These are phyloP conservation scores for Penicillium hesseltinei DNA, from an alignment of 2,329 filamentous ascomycete genomes.

Conservation along the genomic window DNA sequence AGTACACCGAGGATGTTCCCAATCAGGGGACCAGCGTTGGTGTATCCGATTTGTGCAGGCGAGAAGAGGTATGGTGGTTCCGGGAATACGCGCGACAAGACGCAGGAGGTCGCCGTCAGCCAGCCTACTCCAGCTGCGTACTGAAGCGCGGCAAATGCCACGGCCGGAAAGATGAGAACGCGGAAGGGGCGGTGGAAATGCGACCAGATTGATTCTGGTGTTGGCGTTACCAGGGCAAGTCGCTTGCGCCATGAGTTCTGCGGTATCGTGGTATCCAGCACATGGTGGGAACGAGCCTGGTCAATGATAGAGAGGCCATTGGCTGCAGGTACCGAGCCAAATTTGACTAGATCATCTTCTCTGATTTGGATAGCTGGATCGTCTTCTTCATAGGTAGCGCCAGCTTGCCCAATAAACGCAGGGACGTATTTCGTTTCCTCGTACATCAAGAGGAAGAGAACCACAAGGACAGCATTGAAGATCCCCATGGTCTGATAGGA, in stretches of 20 bases:
- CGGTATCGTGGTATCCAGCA: constrained; percentile 29
- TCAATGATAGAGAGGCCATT: constrained; percentile 9
- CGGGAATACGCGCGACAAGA: constrained; percentile 39
- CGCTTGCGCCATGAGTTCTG: constrained; percentile 28
- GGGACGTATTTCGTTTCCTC: constrained; percentile 39
- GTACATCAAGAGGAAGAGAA: constrained; percentile 36
- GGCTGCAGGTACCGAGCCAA: constrained; percentile 10
- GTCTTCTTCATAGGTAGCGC: not conserved
- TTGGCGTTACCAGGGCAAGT: constrained; percentile 26
- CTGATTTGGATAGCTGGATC: not conserved
- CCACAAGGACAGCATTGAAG: constrained; percentile 27
- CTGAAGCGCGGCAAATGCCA: constrained; percentile 42
- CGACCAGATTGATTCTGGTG: constrained; percentile 29
- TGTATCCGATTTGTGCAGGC: constrained; percentile 32
- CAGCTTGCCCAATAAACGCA: constrained; percentile 11
- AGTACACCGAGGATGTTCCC: constrained; percentile 42
- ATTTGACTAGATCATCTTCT: not conserved
- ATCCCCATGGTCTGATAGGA: constrained; percentile 38
- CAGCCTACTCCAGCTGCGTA: constrained; percentile 42
- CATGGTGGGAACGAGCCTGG: constrained; percentile 12
- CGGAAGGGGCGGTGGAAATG: constrained; percentile 34
- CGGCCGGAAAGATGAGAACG: constrained; percentile 40
- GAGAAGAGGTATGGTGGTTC: constrained; percentile 35
- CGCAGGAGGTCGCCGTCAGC: constrained; percentile 33
- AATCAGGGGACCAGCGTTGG: constrained; percentile 38